phyloP scores from a whole-genome alignment of 495 filamentous ascomycete species.

The Podospora didyma region DNA sequence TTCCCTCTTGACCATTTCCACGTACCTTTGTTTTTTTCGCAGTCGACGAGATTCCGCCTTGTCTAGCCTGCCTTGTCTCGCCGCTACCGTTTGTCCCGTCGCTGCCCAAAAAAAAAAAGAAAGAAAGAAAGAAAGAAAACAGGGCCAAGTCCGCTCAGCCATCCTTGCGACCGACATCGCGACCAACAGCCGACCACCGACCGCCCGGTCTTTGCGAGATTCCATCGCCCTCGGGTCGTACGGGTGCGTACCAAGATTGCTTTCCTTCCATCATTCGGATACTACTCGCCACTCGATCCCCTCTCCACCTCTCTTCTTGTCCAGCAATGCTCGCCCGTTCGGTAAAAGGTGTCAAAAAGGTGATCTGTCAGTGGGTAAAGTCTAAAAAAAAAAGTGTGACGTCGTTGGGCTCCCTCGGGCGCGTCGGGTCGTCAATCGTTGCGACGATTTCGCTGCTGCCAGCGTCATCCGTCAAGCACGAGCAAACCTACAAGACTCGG shows the following conservation, averaged over 20 bases:
- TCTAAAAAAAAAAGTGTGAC: conserved; percentile 6
- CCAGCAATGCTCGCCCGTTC: too few relatives aligned
- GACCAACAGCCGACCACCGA: background rate
- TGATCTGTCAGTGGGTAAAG: background rate
- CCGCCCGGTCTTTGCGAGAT: background rate
- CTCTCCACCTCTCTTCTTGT: background rate
- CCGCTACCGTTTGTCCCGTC: too few relatives aligned
- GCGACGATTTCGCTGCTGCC: background rate
- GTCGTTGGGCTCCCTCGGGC: conserved; percentile 5
- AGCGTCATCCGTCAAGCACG: conserved; percentile 16
- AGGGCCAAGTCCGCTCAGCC: too few relatives aligned
- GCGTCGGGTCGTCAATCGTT: conserved; percentile 2
- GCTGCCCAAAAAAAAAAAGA: too few relatives aligned
- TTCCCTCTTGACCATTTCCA: too few relatives aligned
- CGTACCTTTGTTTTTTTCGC: too few relatives aligned
- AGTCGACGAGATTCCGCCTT: too few relatives aligned
- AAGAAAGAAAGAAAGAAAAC: too few relatives aligned
- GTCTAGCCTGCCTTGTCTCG: too few relatives aligned
- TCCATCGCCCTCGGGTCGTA: background rate
- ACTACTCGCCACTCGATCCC: background rate
- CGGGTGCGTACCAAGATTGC: background rate
- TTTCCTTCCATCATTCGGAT: background rate
- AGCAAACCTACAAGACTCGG: background rate
- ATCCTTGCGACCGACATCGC: background rate
- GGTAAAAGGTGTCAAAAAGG: too few relatives aligned